Evolutionary conservation across 495 filamentous ascomycete species (phyloP).

Genomic region (Penicillium bovifimosum): DNA sequence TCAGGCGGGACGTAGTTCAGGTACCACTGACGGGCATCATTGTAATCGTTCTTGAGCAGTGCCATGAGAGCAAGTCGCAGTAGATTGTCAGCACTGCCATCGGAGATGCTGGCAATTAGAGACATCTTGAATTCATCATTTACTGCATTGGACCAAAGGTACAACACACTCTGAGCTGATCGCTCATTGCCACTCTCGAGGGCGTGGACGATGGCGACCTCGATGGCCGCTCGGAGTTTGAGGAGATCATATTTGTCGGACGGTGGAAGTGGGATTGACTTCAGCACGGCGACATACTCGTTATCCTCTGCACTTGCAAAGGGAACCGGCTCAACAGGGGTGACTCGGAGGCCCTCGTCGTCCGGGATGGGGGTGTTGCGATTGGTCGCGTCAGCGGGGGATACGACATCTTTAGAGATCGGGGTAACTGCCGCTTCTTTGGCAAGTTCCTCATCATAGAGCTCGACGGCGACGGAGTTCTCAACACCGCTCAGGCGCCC

Average conservation of each 20-base stretch:
- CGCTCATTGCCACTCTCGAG: neutral
- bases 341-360: neutral
- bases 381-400: neutral
- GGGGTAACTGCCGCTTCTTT: neutral
- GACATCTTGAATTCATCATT: constrained; percentile 21
- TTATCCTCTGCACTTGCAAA: neutral
- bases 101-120: constrained; percentile 14
- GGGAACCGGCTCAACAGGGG: no score
- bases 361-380: constrained; percentile 1
- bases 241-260: constrained; percentile 14
- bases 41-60: constrained; percentile 9
- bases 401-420: neutral
- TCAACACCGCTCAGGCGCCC: constrained; percentile 1
- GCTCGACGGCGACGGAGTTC: neutral
- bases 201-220: constrained; percentile 9
- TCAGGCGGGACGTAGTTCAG: neutral
- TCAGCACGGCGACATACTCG: constrained; percentile 9
- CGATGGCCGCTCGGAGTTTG: constrained; percentile 10
- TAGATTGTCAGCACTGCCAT: neutral
- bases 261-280: constrained; percentile 9
- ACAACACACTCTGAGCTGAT: constrained; percentile 11
- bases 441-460: constrained; percentile 2
- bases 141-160: constrained; percentile 18
- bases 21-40: constrained; percentile 17
- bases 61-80: constrained; percentile 12